Evolutionary conservation across 192 early-diverging fungal genomes (phyloP), one percentile per base, ranked within the genome.

Genomic region (Umbelopsis sp.): DNA sequence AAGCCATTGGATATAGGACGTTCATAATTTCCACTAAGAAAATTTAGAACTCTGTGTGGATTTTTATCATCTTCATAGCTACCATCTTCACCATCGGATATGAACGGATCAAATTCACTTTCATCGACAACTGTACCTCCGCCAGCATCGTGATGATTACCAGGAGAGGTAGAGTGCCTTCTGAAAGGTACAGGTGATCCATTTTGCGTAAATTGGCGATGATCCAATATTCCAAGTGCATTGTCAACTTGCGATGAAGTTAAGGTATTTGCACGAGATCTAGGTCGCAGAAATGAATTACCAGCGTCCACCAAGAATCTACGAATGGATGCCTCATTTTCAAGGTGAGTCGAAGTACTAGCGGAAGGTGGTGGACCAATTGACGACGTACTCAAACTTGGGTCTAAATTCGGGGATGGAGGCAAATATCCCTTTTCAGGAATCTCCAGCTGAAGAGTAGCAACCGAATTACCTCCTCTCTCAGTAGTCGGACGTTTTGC

Each of bases 41-140:
- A 61, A 4, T 61, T 61, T 2, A 61, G 55, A 2, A 61, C 55
- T 18, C 55, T 58, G 20, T 52, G 55, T 2, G 82, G 77, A 67
- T 73, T 81, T 3, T 77, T 71, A 49, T 85, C 84, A 35, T 67
- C 52, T 9, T 74, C 74, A 25, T 84, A 80, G 18, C 83, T 83
- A 25, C 90, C 88, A n/a, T 89, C 89, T 22, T 90, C 87, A 0
- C 78, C 84, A 35, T 61, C 82, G 81, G 61, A 75, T 51, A 49
- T 25, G 12, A 52, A 75, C 1, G 68, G 48, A 52, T 51, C 55
- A 18, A 78, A 47, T 45, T 73, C 68, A 51, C 66, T 69, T 41
- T 78, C 76, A 35, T 68, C 49, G 11, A 78, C 66, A 0, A 78
- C 71, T 3, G 71, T 78, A 12, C 76, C 76, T 48, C 76, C 76